Base-by-base conservation (phyloP, 805 yeast genomes). In the Vanderwaltozyma polyspora region DNA sequence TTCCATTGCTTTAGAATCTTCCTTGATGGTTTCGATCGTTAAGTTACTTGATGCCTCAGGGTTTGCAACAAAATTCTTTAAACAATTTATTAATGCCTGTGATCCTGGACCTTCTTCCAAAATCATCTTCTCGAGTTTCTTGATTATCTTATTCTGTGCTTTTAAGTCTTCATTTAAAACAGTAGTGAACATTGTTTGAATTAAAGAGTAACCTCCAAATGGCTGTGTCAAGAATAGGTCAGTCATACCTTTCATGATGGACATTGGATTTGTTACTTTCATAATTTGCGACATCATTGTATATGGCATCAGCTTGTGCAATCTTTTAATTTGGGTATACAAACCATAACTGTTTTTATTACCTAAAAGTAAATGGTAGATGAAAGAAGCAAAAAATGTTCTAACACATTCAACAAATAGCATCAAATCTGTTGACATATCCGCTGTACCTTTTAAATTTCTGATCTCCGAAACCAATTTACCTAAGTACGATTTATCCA, bases 181-280 rank as follows among this genome's bases (percentile, higher is more conserved):
- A 44, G 81, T 76, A 15, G 80, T 69, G 49, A 87, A 79, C 34
- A 85, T 68, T 34, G 76, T 71, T 41, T 87, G 94, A 28, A 87
- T 52, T 15, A 87, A 60, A 0, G 85, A 78, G 33, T 67, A 67
- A 12, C 72, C 70, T 15, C 83, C 81, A 49, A 76, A 68, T 28
- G 85, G 81, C 43, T 75, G 82, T n/a, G 79, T 83, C 61, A 91
- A 72, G 44, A 89, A 74, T 39, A 89, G 54, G 48, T 85, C 95
- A 19, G 87, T 70, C 53, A 89, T 61, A 17, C 79, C 74, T 39
- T 86, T 81, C 62, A 84, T 74, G 18, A 89, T 76, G 27, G 79
- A 72, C 59, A 86, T 74, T 3, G 98, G 98, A 49, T 91, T 91
- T 0, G 97, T 83, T 39, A 80, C 74, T 49, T 76, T 70, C 49